A percentile compares a stretch with the other conserved stretches of the same genome.
Conservation (phyloP, 139 green algal species). For the Chloropicon primus region DNA sequence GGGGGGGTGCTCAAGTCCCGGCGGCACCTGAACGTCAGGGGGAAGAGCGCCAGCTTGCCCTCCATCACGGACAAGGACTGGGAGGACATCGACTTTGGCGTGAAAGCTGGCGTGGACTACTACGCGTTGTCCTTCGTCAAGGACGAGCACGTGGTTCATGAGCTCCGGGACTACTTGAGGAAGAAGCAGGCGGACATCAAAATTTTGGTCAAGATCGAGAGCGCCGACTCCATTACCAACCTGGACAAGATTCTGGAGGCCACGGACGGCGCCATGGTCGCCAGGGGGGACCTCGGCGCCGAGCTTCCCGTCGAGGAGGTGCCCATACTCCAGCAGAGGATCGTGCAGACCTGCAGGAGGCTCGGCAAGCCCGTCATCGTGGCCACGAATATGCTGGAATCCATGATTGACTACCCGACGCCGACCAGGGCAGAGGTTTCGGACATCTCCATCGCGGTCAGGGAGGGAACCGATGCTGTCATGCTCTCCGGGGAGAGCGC, state of each 20-base stretch:
- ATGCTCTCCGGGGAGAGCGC: slow-evolving; percentile 71
- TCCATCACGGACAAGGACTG: slow-evolving; percentile 58
- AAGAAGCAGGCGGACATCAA: slow-evolving; percentile 23
- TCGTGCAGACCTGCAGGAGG: slow-evolving; percentile 56
- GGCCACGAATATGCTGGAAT: slow-evolving; percentile 72
- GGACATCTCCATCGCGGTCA: slow-evolving; percentile 64
- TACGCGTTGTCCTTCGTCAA: slow-evolving; percentile 64
- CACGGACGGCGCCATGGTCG: slow-evolving; percentile 69
- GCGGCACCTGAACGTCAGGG: slow-evolving; percentile 68
- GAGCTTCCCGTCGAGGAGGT: slow-evolving; percentile 72
- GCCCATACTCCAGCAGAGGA: slow-evolving; percentile 59
- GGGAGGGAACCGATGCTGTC: slow-evolving; percentile 64
- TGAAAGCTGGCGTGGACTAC: slow-evolving; percentile 59
- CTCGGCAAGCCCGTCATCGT: slow-evolving; percentile 63
- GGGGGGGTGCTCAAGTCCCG: slow-evolving; percentile 43
- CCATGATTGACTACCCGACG: slow-evolving; percentile 63
- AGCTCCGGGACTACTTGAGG: slow-evolving; percentile 51
- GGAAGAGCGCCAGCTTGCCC: slow-evolving; percentile 61
- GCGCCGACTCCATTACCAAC: slow-evolving; percentile 40
- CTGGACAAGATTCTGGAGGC: slow-evolving; percentile 63
- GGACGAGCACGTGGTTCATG: slow-evolving; percentile 34
- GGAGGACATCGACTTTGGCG: slow-evolving; percentile 56
- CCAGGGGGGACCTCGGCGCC: slow-evolving; percentile 57
- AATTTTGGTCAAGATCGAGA: slow-evolving; percentile 6
- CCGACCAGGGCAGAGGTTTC: slow-evolving; percentile 66